phyloP scores from a whole-genome alignment of 805 yeast species.

The Allodekkera sacchari region DNA sequence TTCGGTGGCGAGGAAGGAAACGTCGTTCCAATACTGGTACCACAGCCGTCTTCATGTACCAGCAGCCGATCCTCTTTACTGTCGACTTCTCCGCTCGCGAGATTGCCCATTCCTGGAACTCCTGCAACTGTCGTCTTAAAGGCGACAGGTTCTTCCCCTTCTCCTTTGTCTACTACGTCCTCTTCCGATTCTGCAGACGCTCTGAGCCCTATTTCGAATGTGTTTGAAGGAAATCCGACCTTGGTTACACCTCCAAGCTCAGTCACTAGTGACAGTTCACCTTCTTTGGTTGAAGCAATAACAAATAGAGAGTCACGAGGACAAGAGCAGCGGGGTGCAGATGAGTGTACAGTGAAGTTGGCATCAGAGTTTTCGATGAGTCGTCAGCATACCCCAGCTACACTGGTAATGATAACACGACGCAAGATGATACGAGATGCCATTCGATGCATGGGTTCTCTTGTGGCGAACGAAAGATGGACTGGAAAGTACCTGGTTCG shows the following conservation, averaged over 20 bases:
- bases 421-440: slow-evolving; percentile 24
- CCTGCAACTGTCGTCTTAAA: too few relatives aligned
- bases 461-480: slow-evolving; percentile 27
- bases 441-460: slow-evolving; percentile 26
- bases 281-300: not conserved
- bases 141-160: too few relatives aligned
- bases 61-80: not conserved
- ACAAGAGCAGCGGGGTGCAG: not conserved
- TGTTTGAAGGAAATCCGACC: not conserved
- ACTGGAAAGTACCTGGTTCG: slow-evolving; percentile 22
- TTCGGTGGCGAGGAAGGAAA: slow-evolving; percentile 3
- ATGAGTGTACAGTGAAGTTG: slow-evolving; percentile 1
- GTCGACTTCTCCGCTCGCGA: too few relatives aligned
- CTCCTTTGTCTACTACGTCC: slow-evolving; percentile 1
- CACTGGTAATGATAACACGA: slow-evolving; percentile 13
- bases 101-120: too few relatives aligned
- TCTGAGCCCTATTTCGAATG: not conserved
- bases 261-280: slow-evolving; percentile 6
- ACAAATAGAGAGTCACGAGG: not conserved
- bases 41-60: not conserved
- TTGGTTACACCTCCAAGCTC: slow-evolving; percentile 7
- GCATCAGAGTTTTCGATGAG: slow-evolving; percentile 8
- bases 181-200: not conserved
- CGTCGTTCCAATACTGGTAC: not conserved
- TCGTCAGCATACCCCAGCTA: not conserved